phyloP scores from a whole-genome alignment of 2,329 filamentous ascomycete genomes.

The Leptographium wingfieldii region DNA sequence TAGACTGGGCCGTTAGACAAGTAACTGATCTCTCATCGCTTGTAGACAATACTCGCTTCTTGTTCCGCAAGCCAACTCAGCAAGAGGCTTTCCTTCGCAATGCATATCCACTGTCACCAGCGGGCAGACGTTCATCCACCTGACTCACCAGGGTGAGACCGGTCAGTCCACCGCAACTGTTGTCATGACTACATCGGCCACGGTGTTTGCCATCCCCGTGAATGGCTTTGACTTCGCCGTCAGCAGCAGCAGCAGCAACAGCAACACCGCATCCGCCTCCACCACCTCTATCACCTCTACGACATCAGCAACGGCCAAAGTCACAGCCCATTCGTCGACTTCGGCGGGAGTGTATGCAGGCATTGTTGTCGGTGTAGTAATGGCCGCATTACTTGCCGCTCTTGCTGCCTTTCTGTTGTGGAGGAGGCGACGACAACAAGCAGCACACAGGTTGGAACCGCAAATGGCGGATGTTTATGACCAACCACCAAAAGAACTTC shows the following conservation, averaged over 20 bases:
- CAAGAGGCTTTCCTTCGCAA: conserved; percentile 3
- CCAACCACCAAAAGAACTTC: too few relatives aligned
- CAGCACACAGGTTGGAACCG: background rate
- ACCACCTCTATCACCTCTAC: background rate
- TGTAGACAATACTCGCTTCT: conserved; percentile 5
- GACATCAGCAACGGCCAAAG: background rate
- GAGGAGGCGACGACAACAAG: background rate
- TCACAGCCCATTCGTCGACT: background rate
- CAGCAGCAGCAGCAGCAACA: background rate
- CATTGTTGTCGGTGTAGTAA: background rate
- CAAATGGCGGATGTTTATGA: background rate
- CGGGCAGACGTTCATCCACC: conserved; percentile 1
- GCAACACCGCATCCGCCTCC: background rate
- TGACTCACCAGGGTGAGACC: background rate
- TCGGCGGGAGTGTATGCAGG: background rate
- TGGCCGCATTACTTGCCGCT: background rate
- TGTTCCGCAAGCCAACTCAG: conserved; percentile 1
- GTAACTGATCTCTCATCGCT: background rate
- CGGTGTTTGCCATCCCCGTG: conserved; percentile 6
- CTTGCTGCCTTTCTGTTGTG: background rate
- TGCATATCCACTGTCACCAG: conserved; percentile 5
- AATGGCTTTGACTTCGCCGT: conserved; percentile 2
- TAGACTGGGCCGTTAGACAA: background rate
- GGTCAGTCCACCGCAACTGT: background rate
- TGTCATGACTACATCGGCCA: background rate